Conservation (phyloP, 2,329 filamentous ascomycete genomes). For the Xylaria sp. region DNA sequence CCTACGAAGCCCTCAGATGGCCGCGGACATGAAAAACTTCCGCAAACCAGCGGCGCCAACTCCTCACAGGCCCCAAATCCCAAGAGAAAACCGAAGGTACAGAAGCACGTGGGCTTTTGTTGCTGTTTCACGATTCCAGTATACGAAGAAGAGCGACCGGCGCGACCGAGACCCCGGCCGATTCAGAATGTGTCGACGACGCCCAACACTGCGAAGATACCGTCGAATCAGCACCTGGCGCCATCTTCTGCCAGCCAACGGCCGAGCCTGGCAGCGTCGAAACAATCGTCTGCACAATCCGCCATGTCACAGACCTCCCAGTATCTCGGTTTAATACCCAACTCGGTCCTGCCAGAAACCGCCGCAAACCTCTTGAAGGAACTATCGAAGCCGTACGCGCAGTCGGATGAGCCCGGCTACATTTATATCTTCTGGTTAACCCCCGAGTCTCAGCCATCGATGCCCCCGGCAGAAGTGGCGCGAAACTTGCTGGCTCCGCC, state of each 20-base stretch:
- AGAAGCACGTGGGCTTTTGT: conserved; percentile 55
- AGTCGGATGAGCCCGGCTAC: conserved; percentile 83
- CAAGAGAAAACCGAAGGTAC: conserved; percentile 42
- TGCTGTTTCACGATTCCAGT: conserved; percentile 64
- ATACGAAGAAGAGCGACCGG: conserved; percentile 53
- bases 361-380: conserved; percentile 79
- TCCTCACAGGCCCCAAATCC: conserved; percentile 40
- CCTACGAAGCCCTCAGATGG: conserved; percentile 37
- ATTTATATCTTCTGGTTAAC: conserved; percentile 99
- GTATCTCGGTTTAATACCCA: conserved; percentile 75
- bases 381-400: conserved; percentile 77
- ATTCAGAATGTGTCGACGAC: conserved; percentile 52
- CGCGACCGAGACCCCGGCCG: conserved; percentile 59
- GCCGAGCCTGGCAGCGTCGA: conserved; percentile 41
- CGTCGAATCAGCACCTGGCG: conserved; percentile 44
- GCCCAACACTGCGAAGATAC: conserved; percentile 44
- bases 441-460: conserved; percentile 65
- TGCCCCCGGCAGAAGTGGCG: conserved; percentile 67
- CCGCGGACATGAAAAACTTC: conserved; percentile 44
- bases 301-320: conserved; percentile 52
- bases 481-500: conserved; percentile 67
- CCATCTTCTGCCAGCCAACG: conserved; percentile 45
- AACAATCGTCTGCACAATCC: conserved; percentile 44
- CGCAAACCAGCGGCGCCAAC: conserved; percentile 34
- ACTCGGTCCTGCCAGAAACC: conserved; percentile 71